These are phyloP conservation scores for Scedosporium minutisporum DNA, from an alignment of 2,329 filamentous ascomycete species.

Conservation along the genomic window DNA sequence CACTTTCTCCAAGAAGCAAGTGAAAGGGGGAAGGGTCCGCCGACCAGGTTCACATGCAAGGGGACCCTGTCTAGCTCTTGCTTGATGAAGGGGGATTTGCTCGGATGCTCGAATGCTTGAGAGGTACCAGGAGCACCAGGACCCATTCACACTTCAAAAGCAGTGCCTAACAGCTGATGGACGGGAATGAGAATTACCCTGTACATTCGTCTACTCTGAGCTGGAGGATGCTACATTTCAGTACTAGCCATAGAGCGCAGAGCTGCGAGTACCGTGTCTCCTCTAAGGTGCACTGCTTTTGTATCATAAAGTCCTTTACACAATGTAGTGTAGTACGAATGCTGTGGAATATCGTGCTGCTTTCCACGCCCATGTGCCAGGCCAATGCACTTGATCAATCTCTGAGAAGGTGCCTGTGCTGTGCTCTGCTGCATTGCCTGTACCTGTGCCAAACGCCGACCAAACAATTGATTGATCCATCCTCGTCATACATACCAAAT, in stretches of 20 bases:
- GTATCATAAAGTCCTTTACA: not conserved
- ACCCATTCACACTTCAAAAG: not conserved
- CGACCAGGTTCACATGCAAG: not conserved
- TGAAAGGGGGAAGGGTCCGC: not conserved
- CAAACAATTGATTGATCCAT: not conserved
- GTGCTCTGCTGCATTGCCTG: not conserved
- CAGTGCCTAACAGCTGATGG: not conserved
- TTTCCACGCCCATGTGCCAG: not conserved
- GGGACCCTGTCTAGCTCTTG: not conserved
- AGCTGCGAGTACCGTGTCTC: not conserved
- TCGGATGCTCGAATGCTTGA: not conserved
- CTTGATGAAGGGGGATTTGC: not conserved
- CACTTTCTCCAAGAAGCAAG: not conserved
- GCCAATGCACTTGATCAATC: not conserved
- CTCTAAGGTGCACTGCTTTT: no score
- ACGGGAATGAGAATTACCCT: not conserved
- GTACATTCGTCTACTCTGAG: not conserved
- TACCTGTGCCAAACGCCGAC: not conserved
- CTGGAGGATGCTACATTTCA: not conserved
- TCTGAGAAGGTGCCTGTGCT: not conserved
- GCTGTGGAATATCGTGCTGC: not conserved
- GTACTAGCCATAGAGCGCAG: not conserved
- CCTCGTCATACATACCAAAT: not conserved
- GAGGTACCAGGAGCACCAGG: not conserved
- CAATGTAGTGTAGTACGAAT: not conserved